Evolutionary conservation across 805 yeast genomes (phyloP).

Genomic region (Candida insectorum): DNA sequence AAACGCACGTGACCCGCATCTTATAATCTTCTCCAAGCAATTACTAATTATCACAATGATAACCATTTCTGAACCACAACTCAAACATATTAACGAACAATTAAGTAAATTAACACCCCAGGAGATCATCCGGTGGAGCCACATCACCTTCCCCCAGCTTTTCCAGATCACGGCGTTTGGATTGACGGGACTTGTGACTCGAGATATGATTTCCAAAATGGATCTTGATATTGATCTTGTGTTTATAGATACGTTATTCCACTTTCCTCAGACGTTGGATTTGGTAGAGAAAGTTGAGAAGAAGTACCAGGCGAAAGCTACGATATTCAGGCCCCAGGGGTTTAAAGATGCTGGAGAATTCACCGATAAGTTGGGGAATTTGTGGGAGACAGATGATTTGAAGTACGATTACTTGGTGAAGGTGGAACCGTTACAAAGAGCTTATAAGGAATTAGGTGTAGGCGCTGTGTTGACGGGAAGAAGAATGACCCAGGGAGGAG

Average conservation of each 20-base stretch:
- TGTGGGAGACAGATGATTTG: conserved; percentile 83
- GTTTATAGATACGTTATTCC: conserved; percentile 87
- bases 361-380: conserved; percentile 59
- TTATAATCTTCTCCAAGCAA: no score
- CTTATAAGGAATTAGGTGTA: conserved; percentile 70
- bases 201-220: conserved; percentile 69
- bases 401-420: conserved; percentile 83
- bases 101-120: conserved; percentile 44
- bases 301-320: conserved; percentile 55
- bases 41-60: no score
- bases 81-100: conserved; percentile 11
- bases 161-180: conserved; percentile 96
- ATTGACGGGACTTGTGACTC: conserved; percentile 82
- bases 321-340: conserved; percentile 65
- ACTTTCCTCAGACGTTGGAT: conserved; percentile 89
- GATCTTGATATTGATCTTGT: conserved; percentile 55
- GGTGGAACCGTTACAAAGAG: conserved; percentile 89
- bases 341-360: conserved; percentile 61
- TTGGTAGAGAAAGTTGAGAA: conserved; percentile 57
- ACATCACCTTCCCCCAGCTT: conserved; percentile 75
- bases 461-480: conserved; percentile 90
- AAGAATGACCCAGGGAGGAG: conserved; percentile 86
- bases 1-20: no score
- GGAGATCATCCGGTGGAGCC: conserved; percentile 78
- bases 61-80: conserved; percentile 6